Conservation (phyloP, 805 yeast genomes). For the Wickerhamiella azyma region DNA sequence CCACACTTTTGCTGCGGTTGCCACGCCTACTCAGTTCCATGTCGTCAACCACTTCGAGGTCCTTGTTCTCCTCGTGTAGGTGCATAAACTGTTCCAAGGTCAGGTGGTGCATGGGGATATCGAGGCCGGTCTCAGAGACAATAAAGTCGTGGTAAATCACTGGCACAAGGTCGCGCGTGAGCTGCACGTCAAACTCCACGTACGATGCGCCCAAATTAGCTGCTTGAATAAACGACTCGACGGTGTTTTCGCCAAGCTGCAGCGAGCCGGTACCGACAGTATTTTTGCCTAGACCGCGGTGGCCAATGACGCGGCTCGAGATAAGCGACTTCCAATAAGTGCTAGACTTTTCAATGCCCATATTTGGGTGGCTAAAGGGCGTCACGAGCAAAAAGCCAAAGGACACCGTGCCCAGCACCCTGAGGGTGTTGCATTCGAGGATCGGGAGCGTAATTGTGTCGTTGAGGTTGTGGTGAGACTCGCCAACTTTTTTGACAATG, state of each 20-base stretch:
- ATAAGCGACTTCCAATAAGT: slow-evolving; percentile 87
- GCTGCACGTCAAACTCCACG: slow-evolving; percentile 92
- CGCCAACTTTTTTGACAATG: slow-evolving; percentile 21
- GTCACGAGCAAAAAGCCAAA: slow-evolving; percentile 62
- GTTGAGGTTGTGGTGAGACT: slow-evolving; percentile 44
- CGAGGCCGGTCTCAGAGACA: slow-evolving; percentile 91
- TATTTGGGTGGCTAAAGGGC: slow-evolving; percentile 58
- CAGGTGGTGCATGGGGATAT: slow-evolving; percentile 87
- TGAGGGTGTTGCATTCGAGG: slow-evolving; percentile 54
- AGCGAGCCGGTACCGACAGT: slow-evolving; percentile 54
- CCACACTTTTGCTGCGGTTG: slow-evolving; percentile 2
- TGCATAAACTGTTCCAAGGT: slow-evolving; percentile 69
- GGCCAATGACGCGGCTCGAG: slow-evolving; percentile 86
- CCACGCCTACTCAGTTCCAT: slow-evolving; percentile 1
- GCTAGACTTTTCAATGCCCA: slow-evolving; percentile 50
- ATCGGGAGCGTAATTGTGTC: slow-evolving; percentile 60
- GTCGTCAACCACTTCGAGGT: slow-evolving; percentile 3
- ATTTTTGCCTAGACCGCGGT: slow-evolving; percentile 89
- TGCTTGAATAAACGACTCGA: slow-evolving; percentile 90
- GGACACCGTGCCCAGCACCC: slow-evolving; percentile 59
- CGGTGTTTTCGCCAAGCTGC: slow-evolving; percentile 90
- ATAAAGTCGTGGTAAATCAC: slow-evolving; percentile 90
- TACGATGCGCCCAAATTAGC: slow-evolving; percentile 93
- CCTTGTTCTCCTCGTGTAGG: slow-evolving; percentile 13
- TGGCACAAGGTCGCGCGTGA: slow-evolving; percentile 82